Conservation (phyloP, 129 eudicot genomes). For the Centaurea solstitialis region DNA sequence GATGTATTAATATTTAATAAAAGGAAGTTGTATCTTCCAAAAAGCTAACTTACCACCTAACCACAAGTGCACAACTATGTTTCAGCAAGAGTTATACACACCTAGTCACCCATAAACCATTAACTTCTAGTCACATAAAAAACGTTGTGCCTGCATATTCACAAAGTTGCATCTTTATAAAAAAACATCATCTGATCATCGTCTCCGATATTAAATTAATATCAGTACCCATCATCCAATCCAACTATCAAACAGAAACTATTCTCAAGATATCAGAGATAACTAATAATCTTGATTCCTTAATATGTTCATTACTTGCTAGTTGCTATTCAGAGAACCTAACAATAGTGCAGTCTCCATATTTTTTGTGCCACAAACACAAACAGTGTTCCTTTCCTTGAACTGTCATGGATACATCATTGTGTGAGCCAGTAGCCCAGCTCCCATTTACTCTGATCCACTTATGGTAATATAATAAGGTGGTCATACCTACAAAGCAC, state of each 20-base stretch:
- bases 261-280: background rate
- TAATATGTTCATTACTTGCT: background rate
- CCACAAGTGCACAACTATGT: background rate
- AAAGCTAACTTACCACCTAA: background rate
- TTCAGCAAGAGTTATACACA: background rate
- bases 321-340: background rate
- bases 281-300: background rate
- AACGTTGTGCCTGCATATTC: background rate
- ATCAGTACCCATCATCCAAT: background rate
- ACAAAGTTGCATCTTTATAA: slow-evolving; percentile 8
- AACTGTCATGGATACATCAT: background rate
- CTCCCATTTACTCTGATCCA: background rate
- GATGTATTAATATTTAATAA: background rate
- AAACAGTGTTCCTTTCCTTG: background rate
- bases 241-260: background rate
- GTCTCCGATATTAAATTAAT: background rate
- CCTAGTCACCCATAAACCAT: slow-evolving; percentile 5
- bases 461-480: slow-evolving; percentile 1
- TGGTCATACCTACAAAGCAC: slow-evolving; percentile 12
- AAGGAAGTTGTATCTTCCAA: background rate
- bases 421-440: background rate
- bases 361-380: background rate
- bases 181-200: background rate
- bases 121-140: background rate
- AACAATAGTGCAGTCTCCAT: background rate